A percentile compares a stretch with the other conserved stretches of the same genome.
Evolutionary conservation across 2,329 filamentous ascomycete genomes (phyloP).

Genomic region (Aspergillus fumigatiaffinis): DNA sequence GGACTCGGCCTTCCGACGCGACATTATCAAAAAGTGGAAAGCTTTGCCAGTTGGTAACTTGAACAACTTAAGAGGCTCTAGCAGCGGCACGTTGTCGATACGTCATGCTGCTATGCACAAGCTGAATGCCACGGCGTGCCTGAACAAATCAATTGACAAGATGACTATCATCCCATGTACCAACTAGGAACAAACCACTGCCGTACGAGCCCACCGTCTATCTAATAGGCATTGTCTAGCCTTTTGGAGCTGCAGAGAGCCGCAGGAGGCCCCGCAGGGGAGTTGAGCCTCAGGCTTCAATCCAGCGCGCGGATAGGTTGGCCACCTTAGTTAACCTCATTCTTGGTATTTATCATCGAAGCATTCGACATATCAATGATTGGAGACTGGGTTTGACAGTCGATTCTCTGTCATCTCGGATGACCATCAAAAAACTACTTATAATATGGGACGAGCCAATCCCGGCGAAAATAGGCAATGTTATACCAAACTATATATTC

Average conservation of each 20-base stretch:
- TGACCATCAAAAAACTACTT: background rate
- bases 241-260: background rate
- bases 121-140: background rate
- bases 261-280: too few relatives aligned
- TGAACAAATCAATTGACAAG: too few relatives aligned
- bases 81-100: background rate
- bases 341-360: background rate
- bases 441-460: background rate
- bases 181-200: background rate
- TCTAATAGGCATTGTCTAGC: background rate
- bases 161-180: background rate
- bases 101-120: background rate
- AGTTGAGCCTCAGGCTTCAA: background rate
- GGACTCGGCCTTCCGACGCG: background rate
- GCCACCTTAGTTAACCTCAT: too few relatives aligned
- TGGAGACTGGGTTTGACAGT: background rate
- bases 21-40: background rate
- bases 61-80: background rate
- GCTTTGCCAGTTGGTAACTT: background rate
- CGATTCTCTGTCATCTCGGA: background rate
- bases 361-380: background rate
- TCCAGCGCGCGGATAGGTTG: background rate
- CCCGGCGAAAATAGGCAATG: background rate
- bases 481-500: background rate
- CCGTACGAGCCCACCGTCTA: background rate